Conservation (phyloP, 108 stramenopile genomes). For the Aurantiochytrium sp. region DNA sequence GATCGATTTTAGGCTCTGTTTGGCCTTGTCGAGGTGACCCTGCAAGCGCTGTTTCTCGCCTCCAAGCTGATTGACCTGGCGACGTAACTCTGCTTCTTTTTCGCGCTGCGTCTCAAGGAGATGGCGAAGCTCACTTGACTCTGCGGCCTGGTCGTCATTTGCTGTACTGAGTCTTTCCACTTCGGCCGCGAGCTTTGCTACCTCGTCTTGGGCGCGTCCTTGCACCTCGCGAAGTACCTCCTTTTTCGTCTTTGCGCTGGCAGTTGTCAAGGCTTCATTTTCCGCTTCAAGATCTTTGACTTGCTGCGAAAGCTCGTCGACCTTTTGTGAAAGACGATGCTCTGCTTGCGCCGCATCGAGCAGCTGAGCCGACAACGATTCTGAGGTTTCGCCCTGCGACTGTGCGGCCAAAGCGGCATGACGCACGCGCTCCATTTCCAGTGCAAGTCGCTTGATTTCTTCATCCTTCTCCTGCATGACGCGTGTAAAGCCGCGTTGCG, state of each 20-base stretch:
- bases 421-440: background rate
- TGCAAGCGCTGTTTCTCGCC: background rate
- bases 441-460: background rate
- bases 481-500: background rate
- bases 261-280: background rate
- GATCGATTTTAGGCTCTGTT: background rate
- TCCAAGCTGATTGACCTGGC: background rate
- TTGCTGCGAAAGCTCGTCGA: background rate
- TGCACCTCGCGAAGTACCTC: background rate
- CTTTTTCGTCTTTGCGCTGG: background rate
- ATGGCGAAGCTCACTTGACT: background rate
- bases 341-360: background rate
- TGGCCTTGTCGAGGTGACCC: background rate
- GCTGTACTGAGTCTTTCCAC: background rate
- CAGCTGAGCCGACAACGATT: background rate
- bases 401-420: background rate
- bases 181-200: background rate
- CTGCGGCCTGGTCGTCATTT: background rate
- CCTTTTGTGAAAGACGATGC: background rate
- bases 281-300: background rate
- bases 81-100: background rate
- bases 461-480: constrained; percentile 6
- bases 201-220: background rate
- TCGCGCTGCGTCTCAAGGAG: background rate
- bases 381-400: background rate